phyloP scores from a whole-genome alignment of 768 basidiomycete genomes.

The Mycena crocata region DNA sequence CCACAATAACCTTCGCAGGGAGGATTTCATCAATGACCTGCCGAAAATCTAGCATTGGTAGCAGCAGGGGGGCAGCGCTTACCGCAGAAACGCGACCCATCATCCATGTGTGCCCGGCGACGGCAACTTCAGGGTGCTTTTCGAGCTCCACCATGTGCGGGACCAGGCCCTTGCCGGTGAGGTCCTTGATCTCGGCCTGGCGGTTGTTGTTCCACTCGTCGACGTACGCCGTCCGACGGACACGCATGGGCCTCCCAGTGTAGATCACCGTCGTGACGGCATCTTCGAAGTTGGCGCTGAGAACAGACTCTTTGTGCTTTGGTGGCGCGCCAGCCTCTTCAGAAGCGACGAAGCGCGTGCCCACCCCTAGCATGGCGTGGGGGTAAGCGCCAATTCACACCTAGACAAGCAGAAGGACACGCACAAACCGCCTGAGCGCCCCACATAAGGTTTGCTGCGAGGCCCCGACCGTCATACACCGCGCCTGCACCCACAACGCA shows the following conservation, averaged over 20 bases:
- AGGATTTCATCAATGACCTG: conserved; percentile 76
- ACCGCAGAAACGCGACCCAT: conserved; percentile 83
- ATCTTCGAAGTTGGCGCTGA: conserved; percentile 82
- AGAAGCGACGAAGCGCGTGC: conserved; percentile 88
- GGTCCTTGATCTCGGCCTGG: conserved; percentile 82
- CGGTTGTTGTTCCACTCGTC: conserved; percentile 88
- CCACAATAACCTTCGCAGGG: conserved; percentile 74
- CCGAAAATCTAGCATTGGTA: background rate
- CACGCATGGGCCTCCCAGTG: conserved; percentile 90
- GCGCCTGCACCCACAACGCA: conserved; percentile 94
- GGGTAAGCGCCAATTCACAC: conserved; percentile 10
- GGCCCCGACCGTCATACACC: conserved; percentile 89
- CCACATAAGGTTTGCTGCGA: conserved; percentile 90
- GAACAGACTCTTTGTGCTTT: conserved; percentile 83
- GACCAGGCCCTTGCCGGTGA: conserved; percentile 86
- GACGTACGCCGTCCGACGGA: conserved; percentile 86
- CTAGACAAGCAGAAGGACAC: background rate
- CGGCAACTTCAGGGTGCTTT: conserved; percentile 84
- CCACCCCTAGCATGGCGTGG: conserved; percentile 64
- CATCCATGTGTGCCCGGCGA: conserved; percentile 77
- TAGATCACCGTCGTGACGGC: conserved; percentile 88
- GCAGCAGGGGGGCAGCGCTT: background rate
- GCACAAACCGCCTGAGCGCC: conserved; percentile 90
- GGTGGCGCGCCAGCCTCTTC: conserved; percentile 86
- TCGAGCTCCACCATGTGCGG: conserved; percentile 79